A percentile compares a stretch with the other conserved stretches of the same genome.
Conservation (phyloP, 192 early-diverging fungal genomes). For the Coemansia sp. region DNA sequence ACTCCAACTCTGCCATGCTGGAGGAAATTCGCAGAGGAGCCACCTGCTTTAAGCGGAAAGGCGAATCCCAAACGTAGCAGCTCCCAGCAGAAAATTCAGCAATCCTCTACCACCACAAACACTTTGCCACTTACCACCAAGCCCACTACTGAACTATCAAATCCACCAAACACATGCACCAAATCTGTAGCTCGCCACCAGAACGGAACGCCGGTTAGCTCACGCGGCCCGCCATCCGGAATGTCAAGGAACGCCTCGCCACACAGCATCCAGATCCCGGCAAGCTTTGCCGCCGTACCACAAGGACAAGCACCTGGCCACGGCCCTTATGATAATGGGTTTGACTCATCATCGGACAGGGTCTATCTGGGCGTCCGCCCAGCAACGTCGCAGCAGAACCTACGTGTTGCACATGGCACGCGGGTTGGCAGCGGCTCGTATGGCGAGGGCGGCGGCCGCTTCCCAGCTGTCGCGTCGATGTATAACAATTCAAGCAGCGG, state of each 20-base stretch:
- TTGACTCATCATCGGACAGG: constrained; percentile 44
- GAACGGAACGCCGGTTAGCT: neutral
- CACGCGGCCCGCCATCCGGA: neutral
- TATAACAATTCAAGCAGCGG: constrained; percentile 37
- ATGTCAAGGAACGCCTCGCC: constrained; percentile 26
- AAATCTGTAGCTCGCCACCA: constrained; percentile 30
- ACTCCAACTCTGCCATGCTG: constrained; percentile 31
- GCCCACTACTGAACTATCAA: constrained; percentile 1
- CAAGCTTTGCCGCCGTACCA: constrained; percentile 13
- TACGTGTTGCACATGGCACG: constrained; percentile 1
- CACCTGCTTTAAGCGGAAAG: neutral
- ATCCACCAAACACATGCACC: neutral
- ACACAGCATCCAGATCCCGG: constrained; percentile 3
- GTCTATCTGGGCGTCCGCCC: constrained; percentile 9
- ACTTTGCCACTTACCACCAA: neutral
- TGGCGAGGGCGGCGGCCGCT: constrained; percentile 3
- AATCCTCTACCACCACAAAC: constrained; percentile 5
- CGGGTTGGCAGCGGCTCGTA: constrained; percentile 1
- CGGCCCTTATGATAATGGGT: constrained; percentile 26
- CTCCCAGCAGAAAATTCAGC: neutral
- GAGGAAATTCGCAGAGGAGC: constrained; percentile 11
- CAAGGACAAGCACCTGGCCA: neutral
- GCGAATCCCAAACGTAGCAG: neutral
- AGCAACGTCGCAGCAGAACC: constrained; percentile 16
- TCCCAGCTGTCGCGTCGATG: constrained; percentile 6